A percentile compares a stretch with the other conserved stretches of the same genome.
Conservation (phyloP, 1,284 basidiomycete genomes). For the Mrakiaceae sp. region DNA sequence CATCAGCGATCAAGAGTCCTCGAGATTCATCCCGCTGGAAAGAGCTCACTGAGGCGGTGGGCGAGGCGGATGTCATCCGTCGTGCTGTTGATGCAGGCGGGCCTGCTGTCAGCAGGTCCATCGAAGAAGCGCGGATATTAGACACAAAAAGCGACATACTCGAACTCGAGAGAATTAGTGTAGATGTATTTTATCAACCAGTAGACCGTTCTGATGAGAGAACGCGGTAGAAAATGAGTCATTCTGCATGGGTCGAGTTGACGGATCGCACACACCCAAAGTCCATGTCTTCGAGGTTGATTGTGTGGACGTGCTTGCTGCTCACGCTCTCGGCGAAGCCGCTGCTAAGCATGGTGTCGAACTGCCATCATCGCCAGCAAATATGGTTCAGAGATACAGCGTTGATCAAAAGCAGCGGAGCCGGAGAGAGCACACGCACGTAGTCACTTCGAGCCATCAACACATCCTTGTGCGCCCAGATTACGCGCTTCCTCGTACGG, state of each 20-base stretch:
- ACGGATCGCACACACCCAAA: conserved; percentile 33
- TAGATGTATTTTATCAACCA: conserved; percentile 74
- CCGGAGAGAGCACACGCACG: neutral
- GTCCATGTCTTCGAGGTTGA: conserved; percentile 68
- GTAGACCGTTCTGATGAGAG: conserved; percentile 49
- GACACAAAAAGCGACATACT: conserved; percentile 40
- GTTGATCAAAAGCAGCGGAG: no score
- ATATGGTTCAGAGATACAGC: no score
- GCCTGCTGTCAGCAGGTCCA: no score
- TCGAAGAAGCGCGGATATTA: no score
- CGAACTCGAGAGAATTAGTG: conserved; percentile 44
- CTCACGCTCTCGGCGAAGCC: conserved; percentile 51
- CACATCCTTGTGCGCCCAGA: conserved; percentile 72
- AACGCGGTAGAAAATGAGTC: no score
- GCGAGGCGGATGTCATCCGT: no score
- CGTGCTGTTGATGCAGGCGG: no score
- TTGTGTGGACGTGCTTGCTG: conserved; percentile 21
- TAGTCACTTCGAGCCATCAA: conserved; percentile 62
- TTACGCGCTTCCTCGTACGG: conserved; percentile 49
- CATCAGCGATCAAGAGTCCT: no score
- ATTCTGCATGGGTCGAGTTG: no score
- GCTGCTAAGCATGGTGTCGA: conserved; percentile 62
- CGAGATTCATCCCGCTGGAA: no score
- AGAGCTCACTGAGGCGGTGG: no score
- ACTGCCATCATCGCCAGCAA: conserved; percentile 25